Conservation (phyloP, 495 filamentous ascomycete genomes). For the Trichoderma asperelloides region DNA sequence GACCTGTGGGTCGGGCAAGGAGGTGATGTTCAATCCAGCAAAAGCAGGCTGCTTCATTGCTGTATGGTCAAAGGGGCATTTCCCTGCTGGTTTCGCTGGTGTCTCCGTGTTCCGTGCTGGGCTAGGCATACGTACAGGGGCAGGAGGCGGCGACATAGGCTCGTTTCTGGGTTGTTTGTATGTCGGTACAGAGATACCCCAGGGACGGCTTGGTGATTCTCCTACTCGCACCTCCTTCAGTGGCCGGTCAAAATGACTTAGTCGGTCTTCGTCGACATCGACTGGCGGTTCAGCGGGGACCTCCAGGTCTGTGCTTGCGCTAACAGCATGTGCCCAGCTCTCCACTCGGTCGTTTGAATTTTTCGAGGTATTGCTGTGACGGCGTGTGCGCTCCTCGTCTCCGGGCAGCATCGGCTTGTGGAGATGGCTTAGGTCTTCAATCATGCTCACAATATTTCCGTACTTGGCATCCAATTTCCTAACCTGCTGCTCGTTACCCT, state of each 20-base stretch:
- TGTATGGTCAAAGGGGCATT: conserved; percentile 40
- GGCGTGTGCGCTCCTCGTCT: conserved; percentile 31
- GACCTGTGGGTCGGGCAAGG: background rate
- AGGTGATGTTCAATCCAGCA: background rate
- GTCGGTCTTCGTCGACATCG: conserved; percentile 32
- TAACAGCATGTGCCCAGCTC: conserved; percentile 72
- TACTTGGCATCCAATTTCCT: conserved; percentile 85
- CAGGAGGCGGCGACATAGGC: conserved; percentile 34
- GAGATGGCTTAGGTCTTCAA: conserved; percentile 71
- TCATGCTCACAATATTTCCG: conserved; percentile 81
- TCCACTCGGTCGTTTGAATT: conserved; percentile 58
- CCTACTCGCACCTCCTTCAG: conserved; percentile 77
- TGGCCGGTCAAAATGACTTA: conserved; percentile 66
- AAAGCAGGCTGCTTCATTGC: conserved; percentile 18
- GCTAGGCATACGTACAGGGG: conserved; percentile 27
- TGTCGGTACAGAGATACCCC: conserved; percentile 75
- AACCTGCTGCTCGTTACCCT: conserved; percentile 72
- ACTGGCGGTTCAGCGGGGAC: conserved; percentile 30
- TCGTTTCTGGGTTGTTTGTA: conserved; percentile 28
- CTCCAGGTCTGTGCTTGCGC: conserved; percentile 24
- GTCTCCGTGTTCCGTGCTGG: conserved; percentile 17
- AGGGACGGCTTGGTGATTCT: conserved; percentile 81
- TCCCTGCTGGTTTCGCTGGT: conserved; percentile 20
- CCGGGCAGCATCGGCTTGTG: conserved; percentile 70
- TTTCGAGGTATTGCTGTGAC: conserved; percentile 34